Conservation (phyloP, 1,284 basidiomycete genomes). For the Boletellus deceptivus region DNA sequence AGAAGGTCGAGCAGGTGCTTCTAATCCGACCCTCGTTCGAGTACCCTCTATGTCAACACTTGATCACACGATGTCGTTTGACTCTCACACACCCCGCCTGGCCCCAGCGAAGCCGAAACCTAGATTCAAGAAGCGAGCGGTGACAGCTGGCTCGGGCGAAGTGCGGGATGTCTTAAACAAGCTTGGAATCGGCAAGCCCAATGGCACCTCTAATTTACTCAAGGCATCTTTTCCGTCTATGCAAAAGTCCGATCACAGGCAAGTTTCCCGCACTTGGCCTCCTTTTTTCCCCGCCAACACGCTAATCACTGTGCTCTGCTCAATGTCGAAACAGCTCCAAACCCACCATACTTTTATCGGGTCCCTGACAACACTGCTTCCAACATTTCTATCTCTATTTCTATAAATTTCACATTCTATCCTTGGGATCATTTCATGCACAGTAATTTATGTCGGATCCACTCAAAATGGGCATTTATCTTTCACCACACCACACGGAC, state of each 20-base stretch:
- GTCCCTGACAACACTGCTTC: constrained; percentile 16
- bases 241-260: constrained; percentile 43
- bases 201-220: constrained; percentile 51
- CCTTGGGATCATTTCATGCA: constrained; percentile 7
- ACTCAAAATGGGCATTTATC: constrained; percentile 15
- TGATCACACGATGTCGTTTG: constrained; percentile 59
- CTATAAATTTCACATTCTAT: constrained; percentile 4
- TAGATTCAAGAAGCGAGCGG: constrained; percentile 50
- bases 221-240: constrained; percentile 65
- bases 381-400: constrained; percentile 10
- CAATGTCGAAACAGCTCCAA: constrained; percentile 15
- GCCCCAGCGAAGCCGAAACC: constrained; percentile 53
- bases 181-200: constrained; percentile 73
- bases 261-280: constrained; percentile 13
- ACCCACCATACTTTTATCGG: constrained; percentile 7
- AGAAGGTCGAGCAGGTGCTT: constrained; percentile 77
- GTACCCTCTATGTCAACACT: constrained; percentile 73
- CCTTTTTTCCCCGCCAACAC: not conserved
- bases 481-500: constrained; percentile 11
- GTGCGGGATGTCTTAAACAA: constrained; percentile 75
- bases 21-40: constrained; percentile 63
- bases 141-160: constrained; percentile 59
- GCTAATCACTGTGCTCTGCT: constrained; percentile 5
- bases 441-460: constrained; percentile 25
- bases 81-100: constrained; percentile 37